Base-by-base conservation (phyloP, 2,329 filamentous ascomycete species). In the Aspergillus oerlinghausenensis region DNA sequence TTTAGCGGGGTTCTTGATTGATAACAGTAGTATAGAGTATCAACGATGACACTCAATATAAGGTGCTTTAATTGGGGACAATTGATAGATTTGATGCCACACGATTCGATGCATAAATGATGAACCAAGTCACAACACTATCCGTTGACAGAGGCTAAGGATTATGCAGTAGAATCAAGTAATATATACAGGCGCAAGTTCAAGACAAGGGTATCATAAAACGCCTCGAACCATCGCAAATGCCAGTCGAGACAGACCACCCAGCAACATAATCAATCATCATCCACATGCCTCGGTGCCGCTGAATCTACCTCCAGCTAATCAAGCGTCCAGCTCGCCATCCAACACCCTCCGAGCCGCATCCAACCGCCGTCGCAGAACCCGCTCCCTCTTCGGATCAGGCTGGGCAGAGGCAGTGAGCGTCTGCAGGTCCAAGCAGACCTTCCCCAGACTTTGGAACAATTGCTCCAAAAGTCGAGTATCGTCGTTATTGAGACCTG, bases 281-380 rank as follows among this genome's bases (percentile, higher is more conserved):
- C 14, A 17, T 17, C 14, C 32, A 38, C 32, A 17, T 17, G 14
- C 14, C 14, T 17, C 32, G 14, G 6, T 7, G 14, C 5, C 11
- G 14, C 32, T 17, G 4, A 5, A 14, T 32, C 29, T 32, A 32
- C 29, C 11, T 32, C 29, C 29, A 14, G 29, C 29, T 4, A 5
- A 38, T 38, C 32, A 38, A 38, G 62, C 56, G 52, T 66, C 64
- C 40, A 86, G 81, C 57, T 86, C 76, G 4, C 89, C 90, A 63
- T 93, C 89, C 29, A 96, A 77, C 3, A 90, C 82, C 52, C 84
- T 81, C 58, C 86, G 84, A 4, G 91, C 92, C 52, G 85, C 84
- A 63, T 95, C 90, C 51, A 96, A 80, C 63, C 88, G 81, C 60
- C 88, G 79, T 58, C 90, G 80, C 71, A 89, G 85, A 57, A 87